Evolutionary conservation across 129 eudicot genomes (phyloP).

Genomic region (Artemisia tridentata): DNA sequence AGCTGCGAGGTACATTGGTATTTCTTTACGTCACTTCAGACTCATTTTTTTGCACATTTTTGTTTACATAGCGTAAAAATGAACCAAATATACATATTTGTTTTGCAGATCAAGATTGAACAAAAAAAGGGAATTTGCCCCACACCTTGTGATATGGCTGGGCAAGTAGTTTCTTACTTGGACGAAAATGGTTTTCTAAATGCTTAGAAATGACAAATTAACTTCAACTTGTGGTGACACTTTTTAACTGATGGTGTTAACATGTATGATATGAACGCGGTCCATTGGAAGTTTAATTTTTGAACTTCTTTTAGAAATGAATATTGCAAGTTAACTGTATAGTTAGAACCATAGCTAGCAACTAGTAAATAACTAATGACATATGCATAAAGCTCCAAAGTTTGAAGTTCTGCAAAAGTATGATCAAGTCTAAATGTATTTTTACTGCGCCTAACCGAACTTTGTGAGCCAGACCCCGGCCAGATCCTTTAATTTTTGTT

Average conservation of each 20-base stretch:
- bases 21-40: not conserved
- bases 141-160: constrained; percentile 81
- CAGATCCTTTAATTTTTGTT: no score
- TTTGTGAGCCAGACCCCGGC: no score
- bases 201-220: constrained; percentile 26
- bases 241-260: not conserved
- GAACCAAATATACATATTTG: not conserved
- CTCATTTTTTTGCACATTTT: not conserved
- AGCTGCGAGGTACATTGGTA: constrained; percentile 69
- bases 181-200: constrained; percentile 72
- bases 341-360: not conserved
- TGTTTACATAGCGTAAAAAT: not conserved
- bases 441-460: no score
- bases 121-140: constrained; percentile 70
- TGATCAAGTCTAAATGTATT: no score
- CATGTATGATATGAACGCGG: constrained; percentile 10
- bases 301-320: constrained; percentile 11
- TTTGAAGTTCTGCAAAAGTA: no score
- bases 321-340: not conserved
- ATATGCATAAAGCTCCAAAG: no score
- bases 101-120: constrained; percentile 65
- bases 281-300: not conserved
- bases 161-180: constrained; percentile 73
- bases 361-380: no score
- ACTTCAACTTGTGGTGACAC: not conserved